These are phyloP conservation scores for Suillus luteus DNA, from an alignment of 768 basidiomycete species.

Conservation along the genomic window DNA sequence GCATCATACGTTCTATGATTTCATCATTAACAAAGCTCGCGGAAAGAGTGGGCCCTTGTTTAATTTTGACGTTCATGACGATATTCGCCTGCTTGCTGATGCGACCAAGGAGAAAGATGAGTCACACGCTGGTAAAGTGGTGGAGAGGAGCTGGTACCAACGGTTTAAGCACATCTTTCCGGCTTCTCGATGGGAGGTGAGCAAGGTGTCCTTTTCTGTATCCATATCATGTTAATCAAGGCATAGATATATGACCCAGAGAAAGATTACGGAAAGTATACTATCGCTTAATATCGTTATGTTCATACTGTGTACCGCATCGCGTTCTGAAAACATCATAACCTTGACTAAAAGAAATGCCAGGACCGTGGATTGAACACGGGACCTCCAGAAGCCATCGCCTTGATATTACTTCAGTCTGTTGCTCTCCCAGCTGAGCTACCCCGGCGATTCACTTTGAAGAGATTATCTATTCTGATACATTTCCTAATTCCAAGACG, in stretches of 20 bases:
- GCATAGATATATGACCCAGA: slow-evolving; percentile 87
- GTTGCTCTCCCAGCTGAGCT: slow-evolving; percentile 42
- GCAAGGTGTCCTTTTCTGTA: slow-evolving; percentile 27
- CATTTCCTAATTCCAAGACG: neutral
- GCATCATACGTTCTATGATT: slow-evolving; percentile 99
- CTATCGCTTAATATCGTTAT: slow-evolving; percentile 51
- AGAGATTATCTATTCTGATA: neutral
- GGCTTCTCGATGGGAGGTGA: slow-evolving; percentile 92
- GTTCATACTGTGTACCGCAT: slow-evolving; percentile 1
- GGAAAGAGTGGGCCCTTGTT: slow-evolving; percentile 98
- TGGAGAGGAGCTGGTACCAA: slow-evolving; percentile 94
- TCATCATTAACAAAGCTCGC: slow-evolving; percentile 96
- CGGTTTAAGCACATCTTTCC: slow-evolving; percentile 98
- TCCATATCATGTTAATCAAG: slow-evolving; percentile 10
- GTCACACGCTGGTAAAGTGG: slow-evolving; percentile 97
- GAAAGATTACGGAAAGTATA: slow-evolving; percentile 92
- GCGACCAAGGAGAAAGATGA: slow-evolving; percentile 98
- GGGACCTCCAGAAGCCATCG: slow-evolving; percentile 42
- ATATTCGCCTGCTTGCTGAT: slow-evolving; percentile 91
- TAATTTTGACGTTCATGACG: slow-evolving; percentile 99
- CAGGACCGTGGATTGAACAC: slow-evolving; percentile 47
- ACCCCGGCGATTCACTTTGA: slow-evolving; percentile 22
- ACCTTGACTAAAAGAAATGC: slow-evolving; percentile 23
- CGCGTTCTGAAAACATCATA: neutral
- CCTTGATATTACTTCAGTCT: slow-evolving; percentile 31